These are phyloP conservation scores for Ceratocystis colombiana DNA, from an alignment of 2,329 filamentous ascomycete species.

Conservation along the genomic window DNA sequence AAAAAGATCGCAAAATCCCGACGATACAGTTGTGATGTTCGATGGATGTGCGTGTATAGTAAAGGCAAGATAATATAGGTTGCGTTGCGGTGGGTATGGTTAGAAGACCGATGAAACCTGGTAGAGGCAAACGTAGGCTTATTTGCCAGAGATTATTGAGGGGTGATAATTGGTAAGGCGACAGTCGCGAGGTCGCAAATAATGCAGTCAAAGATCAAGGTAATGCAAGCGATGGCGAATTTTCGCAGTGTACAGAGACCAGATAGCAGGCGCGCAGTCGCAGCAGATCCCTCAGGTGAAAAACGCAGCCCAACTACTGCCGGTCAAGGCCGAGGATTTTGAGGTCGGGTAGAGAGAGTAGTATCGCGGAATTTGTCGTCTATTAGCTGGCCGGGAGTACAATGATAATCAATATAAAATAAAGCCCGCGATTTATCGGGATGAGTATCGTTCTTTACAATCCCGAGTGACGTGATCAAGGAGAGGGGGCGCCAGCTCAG, in stretches of 20 bases:
- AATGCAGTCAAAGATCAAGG: conserved; percentile 9
- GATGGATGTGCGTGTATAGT: conserved; percentile 4
- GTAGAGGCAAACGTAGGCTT: not conserved
- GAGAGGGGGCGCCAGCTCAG: conserved; percentile 15
- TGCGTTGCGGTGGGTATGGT: not conserved
- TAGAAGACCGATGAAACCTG: not conserved
- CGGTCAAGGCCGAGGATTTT: not conserved
- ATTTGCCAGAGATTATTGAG: not conserved
- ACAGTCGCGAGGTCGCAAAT: conserved; percentile 5
- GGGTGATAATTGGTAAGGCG: conserved; percentile 9
- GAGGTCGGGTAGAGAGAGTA: not conserved
- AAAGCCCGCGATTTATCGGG: not conserved
- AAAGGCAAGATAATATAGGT: not conserved
- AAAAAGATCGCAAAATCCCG: conserved; percentile 1
- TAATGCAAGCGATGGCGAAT: not conserved
- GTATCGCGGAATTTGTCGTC: conserved; percentile 11
- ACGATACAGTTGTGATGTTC: not conserved
- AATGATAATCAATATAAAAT: not conserved
- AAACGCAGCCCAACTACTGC: not conserved
- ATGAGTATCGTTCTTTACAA: not conserved
- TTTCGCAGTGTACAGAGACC: not conserved
- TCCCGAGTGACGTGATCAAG: conserved; percentile 15
- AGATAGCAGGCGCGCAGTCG: not conserved
- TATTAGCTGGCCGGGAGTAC: not conserved
- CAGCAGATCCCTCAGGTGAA: not conserved